These are phyloP conservation scores for Pleurotus citrinopileatus DNA, from an alignment of 768 basidiomycete genomes.

Conservation along the genomic window DNA sequence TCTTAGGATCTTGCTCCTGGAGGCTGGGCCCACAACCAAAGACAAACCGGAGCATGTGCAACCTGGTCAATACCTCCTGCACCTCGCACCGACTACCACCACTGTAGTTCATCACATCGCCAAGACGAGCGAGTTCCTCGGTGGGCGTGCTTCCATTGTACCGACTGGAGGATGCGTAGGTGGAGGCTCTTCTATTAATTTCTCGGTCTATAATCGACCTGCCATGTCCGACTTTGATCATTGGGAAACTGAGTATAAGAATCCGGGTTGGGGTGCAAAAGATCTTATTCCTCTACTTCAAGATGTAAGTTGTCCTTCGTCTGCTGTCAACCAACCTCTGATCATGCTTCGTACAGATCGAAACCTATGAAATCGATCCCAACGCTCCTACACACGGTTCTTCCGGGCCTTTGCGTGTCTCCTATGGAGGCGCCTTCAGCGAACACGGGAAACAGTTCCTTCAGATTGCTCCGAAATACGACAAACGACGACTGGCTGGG, in stretches of 20 bases:
- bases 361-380: conserved; percentile 29
- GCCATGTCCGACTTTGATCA: conserved; percentile 21
- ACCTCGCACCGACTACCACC: conserved; percentile 28
- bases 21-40: conserved; percentile 34
- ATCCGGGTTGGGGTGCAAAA: conserved; percentile 24
- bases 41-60: conserved; percentile 32
- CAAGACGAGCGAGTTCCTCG: conserved; percentile 23
- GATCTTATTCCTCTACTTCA: conserved; percentile 21
- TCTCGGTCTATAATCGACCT: conserved; percentile 22
- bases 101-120: conserved; percentile 30
- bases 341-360: conserved; percentile 15
- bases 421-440: conserved; percentile 10
- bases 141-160: conserved; percentile 26
- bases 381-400: conserved; percentile 31
- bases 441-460: conserved; percentile 5
- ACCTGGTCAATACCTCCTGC: conserved; percentile 30
- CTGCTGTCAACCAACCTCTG: neutral
- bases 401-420: conserved; percentile 26
- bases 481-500: neutral
- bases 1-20: conserved; percentile 35
- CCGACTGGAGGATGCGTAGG: conserved; percentile 36
- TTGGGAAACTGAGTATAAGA: conserved; percentile 19
- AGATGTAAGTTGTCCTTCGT: conserved; percentile 16
- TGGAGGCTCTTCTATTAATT: conserved; percentile 42
- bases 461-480: neutral